A percentile compares a stretch with the other conserved stretches of the same genome.
Conservation (phyloP, 257 asterid genomes). For the Lycium barbarum region DNA sequence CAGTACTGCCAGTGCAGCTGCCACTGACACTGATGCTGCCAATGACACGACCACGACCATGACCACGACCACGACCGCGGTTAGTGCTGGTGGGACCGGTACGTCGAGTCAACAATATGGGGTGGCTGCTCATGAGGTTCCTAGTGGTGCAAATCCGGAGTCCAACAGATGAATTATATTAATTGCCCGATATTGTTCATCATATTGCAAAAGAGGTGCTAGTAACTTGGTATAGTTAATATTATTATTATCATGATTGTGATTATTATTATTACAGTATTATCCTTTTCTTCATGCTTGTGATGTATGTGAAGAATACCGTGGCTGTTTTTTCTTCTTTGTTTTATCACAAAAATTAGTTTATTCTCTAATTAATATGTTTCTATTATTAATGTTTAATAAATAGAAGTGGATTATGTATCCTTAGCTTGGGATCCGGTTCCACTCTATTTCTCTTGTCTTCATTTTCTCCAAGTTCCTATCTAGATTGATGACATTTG, state of each 20-base stretch:
- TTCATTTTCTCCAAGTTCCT: too few species aligned
- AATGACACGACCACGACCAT: not conserved
- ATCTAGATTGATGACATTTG: too few species aligned
- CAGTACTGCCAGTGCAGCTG: not conserved
- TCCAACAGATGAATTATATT: slow-evolving; percentile 53
- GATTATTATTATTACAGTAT: not conserved
- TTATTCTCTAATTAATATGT: not conserved
- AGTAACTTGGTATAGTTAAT: not conserved
- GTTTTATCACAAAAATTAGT: not conserved
- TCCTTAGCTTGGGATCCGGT: too few species aligned
- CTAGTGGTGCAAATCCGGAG: slow-evolving; percentile 91
- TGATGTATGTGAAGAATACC: not conserved
- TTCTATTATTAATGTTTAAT: not conserved
- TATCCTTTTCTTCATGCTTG: not conserved
- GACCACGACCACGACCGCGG: not conserved
- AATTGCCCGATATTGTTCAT: not conserved
- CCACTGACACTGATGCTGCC: slow-evolving; percentile 11
- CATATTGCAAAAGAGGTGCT: not conserved
- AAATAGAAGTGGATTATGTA: not conserved
- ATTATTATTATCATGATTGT: not conserved
- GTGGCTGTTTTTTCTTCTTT: not conserved
- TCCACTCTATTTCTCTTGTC: too few species aligned
- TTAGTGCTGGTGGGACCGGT: not conserved
- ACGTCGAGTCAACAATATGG: slow-evolving; percentile 38
- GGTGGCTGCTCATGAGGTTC: slow-evolving; percentile 77